phyloP scores from a whole-genome alignment of 2,329 filamentous ascomycete genomes.

The Calonectria honghensis region DNA sequence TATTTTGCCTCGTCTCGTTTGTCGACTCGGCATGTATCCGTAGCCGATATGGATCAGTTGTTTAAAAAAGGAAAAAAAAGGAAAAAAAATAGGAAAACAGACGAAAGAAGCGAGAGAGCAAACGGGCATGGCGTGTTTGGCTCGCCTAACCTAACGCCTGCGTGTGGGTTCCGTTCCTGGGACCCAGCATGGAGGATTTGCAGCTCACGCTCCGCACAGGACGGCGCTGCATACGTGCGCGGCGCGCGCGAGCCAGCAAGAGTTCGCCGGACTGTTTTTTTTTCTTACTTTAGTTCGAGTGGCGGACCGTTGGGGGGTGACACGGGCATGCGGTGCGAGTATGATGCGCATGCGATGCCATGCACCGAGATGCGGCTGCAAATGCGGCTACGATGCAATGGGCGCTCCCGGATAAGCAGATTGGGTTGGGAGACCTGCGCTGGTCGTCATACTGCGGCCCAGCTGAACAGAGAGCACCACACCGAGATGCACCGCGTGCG shows the following conservation, averaged over 20 bases:
- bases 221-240: conserved; percentile 24
- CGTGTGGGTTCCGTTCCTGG: conserved; percentile 14
- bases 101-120: not conserved
- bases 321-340: conserved; percentile 24
- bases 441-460: conserved; percentile 33
- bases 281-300: not conserved
- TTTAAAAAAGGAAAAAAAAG: not conserved
- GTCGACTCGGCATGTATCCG: conserved; percentile 28
- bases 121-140: conserved; percentile 29
- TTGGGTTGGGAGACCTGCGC: conserved; percentile 2
- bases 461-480: conserved; percentile 26
- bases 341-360: conserved; percentile 23
- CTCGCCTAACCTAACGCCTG: conserved; percentile 4
- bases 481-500: conserved; percentile 14
- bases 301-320: conserved; percentile 1
- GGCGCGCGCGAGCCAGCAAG: conserved; percentile 8
- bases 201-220: conserved; percentile 25
- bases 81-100: not conserved
- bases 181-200: conserved; percentile 11
- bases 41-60: conserved; percentile 25
- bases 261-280: conserved; percentile 10
- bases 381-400: conserved; percentile 27
- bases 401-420: conserved; percentile 28
- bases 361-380: conserved; percentile 24
- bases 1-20: not conserved